Percentiles rank a stretch among this genome's conserved stretches.
phyloP scores from a whole-genome alignment of 441 rosid species.

The Raphanus hybrid region DNA sequence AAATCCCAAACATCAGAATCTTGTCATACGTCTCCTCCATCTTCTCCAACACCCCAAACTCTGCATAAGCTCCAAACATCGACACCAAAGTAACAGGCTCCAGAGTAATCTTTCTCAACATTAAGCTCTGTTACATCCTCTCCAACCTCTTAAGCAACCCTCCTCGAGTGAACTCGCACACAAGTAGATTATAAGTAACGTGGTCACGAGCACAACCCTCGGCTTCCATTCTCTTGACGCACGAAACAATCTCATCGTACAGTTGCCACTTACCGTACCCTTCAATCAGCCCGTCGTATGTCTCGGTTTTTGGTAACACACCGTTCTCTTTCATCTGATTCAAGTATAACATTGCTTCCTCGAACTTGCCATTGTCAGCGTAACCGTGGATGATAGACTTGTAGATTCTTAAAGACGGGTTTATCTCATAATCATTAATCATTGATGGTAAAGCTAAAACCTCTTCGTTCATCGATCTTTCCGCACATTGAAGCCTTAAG shows the following conservation, averaged over 20 bases:
- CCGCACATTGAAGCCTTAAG: conserved; percentile 54
- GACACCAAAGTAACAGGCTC: no score
- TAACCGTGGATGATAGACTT: conserved; percentile 63
- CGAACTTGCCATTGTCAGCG: conserved; percentile 55
- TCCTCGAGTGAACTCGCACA: conserved; percentile 59
- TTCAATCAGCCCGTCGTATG: conserved; percentile 68
- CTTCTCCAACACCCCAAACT: conserved; percentile 59
- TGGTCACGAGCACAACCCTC: conserved; percentile 62
- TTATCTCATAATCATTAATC: conserved; percentile 47
- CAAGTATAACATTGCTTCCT: conserved; percentile 55
- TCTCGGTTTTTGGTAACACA: conserved; percentile 45
- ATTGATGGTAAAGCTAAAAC: conserved; percentile 51
- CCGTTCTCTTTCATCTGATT: conserved; percentile 48
- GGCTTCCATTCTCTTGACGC: conserved; percentile 67
- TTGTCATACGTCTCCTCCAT: conserved; percentile 61
- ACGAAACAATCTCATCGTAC: conserved; percentile 69
- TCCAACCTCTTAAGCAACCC: conserved; percentile 52
- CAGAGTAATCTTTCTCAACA: no score
- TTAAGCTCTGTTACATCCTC: conserved; percentile 30
- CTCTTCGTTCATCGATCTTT: conserved; percentile 57
- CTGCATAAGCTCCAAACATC: conserved; percentile 48
- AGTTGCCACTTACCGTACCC: conserved; percentile 62
- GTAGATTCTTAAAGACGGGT: conserved; percentile 54
- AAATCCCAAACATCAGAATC: conserved; percentile 44
- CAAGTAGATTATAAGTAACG: conserved; percentile 67